Evolutionary conservation across 768 basidiomycete genomes (phyloP), one percentile per base, ranked within the genome.

Genomic region (Cubamyces sp.): DNA sequence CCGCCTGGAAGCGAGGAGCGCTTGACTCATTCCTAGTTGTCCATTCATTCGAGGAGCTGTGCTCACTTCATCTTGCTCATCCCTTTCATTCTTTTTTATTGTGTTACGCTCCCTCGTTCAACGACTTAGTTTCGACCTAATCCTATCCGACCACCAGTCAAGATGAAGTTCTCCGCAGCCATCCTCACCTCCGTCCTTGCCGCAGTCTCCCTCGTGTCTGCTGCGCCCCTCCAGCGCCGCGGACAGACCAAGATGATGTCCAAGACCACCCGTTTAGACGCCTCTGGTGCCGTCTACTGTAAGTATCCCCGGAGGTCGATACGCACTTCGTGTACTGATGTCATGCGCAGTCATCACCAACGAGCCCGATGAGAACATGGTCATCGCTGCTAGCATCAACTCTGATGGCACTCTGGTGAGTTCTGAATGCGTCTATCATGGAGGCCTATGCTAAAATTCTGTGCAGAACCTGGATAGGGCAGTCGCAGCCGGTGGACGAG

Each of bases 291-390:
- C 16, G 62, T 65, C 23, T 73, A 74, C 50, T 71, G 72, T 70
- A 48, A 47, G 69, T 61, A 0, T 43, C n/a, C n/a, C 6, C 15
- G 16, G 15, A 15, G n/a, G 11, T 16, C 14, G 23, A 21, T 49
- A 19, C 53, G 18, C 30, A 19, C 26, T 18, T 5, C 18, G 23
- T n/a, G 41, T 3, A 49, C 61, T 61, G 30, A 40, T 37, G 23
- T 23, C n/a, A 23, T 60, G 16, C n/a, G 26, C 57, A 84, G 82
- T 83, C 69, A 78, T 83, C 34, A 81, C 81, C 40, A 84, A 84
- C 64, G 79, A 82, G 51, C 76, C 78, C 4, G 64, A 66, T 37
- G 79, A 78, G 19, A 83, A 83, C 69, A 76, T 74, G 58, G 66
- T 83, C 41, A 71, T 83, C 30, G 73, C 80, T 1, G 75, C 78